phyloP scores from a whole-genome alignment of 2,329 filamentous ascomycete species.

The Nigrospora sphaerica region DNA sequence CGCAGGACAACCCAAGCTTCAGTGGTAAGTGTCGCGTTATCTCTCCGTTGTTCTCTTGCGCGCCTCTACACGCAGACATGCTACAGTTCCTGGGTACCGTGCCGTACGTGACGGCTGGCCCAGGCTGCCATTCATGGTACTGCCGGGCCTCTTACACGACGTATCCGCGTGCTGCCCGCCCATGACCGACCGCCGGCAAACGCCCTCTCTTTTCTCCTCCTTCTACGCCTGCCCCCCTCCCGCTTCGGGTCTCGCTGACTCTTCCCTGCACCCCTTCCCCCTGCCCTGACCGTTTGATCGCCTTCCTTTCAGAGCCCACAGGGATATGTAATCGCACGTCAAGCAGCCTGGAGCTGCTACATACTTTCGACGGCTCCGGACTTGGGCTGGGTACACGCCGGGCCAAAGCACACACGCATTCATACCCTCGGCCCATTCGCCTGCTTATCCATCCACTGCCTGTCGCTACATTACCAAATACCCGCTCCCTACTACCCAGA shows the following conservation, averaged over 20 bases:
- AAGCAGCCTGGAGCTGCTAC: conserved; percentile 15
- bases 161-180: conserved; percentile 10
- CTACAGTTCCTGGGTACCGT: too few relatives aligned
- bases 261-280: conserved; percentile 9
- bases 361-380: conserved; percentile 17
- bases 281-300: conserved; percentile 18
- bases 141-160: too few relatives aligned
- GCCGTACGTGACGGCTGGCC: too few relatives aligned
- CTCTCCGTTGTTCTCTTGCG: neutral
- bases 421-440: conserved; percentile 1
- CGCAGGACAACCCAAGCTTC: conserved; percentile 18
- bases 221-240: conserved; percentile 12
- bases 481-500: conserved; percentile 7
- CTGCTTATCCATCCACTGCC: conserved; percentile 12
- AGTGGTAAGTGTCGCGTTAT: conserved; percentile 18
- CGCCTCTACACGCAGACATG: too few relatives aligned
- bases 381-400: conserved; percentile 9
- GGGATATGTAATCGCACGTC: conserved; percentile 24
- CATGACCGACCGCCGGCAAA: conserved; percentile 3
- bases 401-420: conserved; percentile 12
- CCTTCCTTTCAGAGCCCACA: conserved; percentile 10
- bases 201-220: conserved; percentile 1
- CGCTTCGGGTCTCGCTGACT: conserved; percentile 8
- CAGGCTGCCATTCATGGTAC: too few relatives aligned
- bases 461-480: conserved; percentile 17